Base-by-base conservation (phyloP, 1,284 basidiomycete species). In the Boletus smithii region DNA sequence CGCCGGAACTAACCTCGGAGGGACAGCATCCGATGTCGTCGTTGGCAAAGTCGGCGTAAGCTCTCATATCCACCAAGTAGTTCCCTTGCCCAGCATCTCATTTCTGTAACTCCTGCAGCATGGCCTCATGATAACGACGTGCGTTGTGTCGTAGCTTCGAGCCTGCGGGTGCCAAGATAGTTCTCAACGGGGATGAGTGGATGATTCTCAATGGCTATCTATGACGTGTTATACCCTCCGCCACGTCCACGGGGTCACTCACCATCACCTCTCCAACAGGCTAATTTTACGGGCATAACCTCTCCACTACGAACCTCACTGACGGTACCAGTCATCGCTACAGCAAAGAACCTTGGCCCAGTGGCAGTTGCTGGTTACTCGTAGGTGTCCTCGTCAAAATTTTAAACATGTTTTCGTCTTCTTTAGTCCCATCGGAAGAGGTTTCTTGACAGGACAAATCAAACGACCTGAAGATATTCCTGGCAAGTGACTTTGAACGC, bases 361-460 rank as follows among this genome's bases (percentile, higher is more conserved):
- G 68, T 80, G 38, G 69, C 80, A 5, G 70, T 85, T 42, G 64
- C 75, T 14, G 78, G 75, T 20, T 85, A 85, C 59, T 76, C 74
- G 58, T 73, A 46, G 24, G 67, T 59, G 13, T 35, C 27, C 32
- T 42, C 14, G 18, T n/a, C n/a, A n/a, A n/a, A n/a, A n/a, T n/a
- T n/a, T n/a, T n/a, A n/a, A n/a, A n/a, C n/a, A n/a, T n/a, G 23
- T 17, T n/a, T 27, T 18, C 45, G 23, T 13, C 23, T 37, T 13
- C 30, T 27, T n/a, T 42, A 74, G 73, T 2, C 83, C 81, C 0
- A 71, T 84, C 5, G 81, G 80, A 13, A 66, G 72, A 35, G 84
- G 85, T 1, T 76, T 85, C 60, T 64, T 86, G 31, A 73, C 75
- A 8, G 78, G 81, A 16, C 65, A 66, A 26, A 73, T 75, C 57